Base-by-base conservation (phyloP, 2,329 filamentous ascomycete species). In the Cladophialophora exuberans region DNA sequence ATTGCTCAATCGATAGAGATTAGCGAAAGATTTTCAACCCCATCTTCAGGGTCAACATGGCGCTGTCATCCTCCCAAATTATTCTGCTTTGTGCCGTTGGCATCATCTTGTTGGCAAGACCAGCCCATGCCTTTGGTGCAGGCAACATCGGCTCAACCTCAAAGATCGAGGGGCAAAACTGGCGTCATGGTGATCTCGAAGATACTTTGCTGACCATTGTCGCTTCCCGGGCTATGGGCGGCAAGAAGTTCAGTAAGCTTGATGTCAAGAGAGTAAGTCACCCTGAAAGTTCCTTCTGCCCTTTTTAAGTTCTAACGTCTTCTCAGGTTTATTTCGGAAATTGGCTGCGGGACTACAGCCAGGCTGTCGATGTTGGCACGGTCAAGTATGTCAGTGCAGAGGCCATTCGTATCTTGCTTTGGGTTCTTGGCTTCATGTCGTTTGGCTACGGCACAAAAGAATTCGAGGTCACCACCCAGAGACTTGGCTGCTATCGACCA, bases 271-370 rank as follows among this genome's bases (percentile, higher is more conserved):
- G 64, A 56, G 64, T 65, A 55, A 54, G 61, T 62, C 6, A 10
- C n/a, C 31, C 23, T 18, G 20, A 13, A 30, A 13, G 17, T 4
- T 23, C 20, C n/a, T 15, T 26, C 26, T 33, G 30, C 20, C 20
- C 11, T 13, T 20, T 18, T 13, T 52, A 44, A 52, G 4, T 15
- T 20, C 44, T 38, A 4, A 25, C 43, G 9, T 25, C 13, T 13
- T 18, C 20, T 3, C 84, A 91, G 58, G 89, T 95, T 61, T 97
- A 97, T 77, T 97, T 97, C 76, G 92, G 92, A 62, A 97, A 96
- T 77, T 96, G 92, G 92, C 83, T 96, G 28, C 84, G 84, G 52
- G 92, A 97, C 73, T 97, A 97, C 74, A 94, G 89, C 49, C 92
- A 97, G 73, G 92, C 91, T 58, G 89, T 96, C 65, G 92, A 97